Base-by-base conservation (phyloP, 495 filamentous ascomycete genomes). In the Daldinia loculata region DNA sequence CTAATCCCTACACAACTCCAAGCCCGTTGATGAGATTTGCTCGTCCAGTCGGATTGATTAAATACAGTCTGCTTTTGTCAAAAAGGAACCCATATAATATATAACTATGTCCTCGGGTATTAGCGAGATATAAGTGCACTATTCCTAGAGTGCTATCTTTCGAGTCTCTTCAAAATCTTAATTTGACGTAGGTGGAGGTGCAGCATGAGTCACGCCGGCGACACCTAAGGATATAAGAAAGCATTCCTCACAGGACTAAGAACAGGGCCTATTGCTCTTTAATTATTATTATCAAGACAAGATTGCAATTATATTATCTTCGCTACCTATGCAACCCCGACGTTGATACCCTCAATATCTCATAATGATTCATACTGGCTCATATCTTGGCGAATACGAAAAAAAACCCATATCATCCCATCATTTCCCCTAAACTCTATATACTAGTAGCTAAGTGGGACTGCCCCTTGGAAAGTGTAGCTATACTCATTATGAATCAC, bases 351-450 rank as follows among this genome's bases (percentile, higher is more conserved):
- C 22, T 24, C 7, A 12, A 36, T 32, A 17, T 19, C 36, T 61
- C 52, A 57, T 30, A 48, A 72, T 78, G 76, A 78, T 57, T 77
- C 74, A 78, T 71, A 69, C 71, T 60, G 24, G 56, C 12, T 60
- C 56, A 60, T 45, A 0, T 39, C 29, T 19, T 12, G 52, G 12
- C 29, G 8, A 19, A 14, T n/a, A 9, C 22, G 43, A 52, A 15
- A 5, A 1, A 29, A 27, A 8, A 3, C 27, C 12, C 24, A 51
- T 26, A 11, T 26, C 8, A 52, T 0, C 22, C 4, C 9, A 48
- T 6, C 43, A 48, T 41, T n/a, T 6, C 39, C n/a, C 39, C 39
- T 6, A 17, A 41, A 4, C 15, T 41, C n/a, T 17, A n/a, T 17
- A 17, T 0, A n/a, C n/a, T n/a, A 17, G n/a, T 17, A 41, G 15